Conservation (phyloP, 495 filamentous ascomycete species). For the Rostrohypoxylon terebratum region DNA sequence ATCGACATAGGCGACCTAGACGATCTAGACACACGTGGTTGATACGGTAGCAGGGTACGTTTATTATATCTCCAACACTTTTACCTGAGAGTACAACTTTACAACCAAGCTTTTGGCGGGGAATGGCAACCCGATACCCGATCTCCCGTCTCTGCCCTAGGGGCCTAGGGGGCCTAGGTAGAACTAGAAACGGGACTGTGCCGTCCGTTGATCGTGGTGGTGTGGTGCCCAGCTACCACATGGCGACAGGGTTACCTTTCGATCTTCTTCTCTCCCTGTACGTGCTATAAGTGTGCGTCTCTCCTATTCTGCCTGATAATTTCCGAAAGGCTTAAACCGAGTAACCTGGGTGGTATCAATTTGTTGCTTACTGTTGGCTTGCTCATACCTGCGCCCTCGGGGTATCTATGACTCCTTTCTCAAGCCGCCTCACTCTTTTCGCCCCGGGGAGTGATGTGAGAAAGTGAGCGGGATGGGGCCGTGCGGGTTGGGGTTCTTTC, state of each 20-base stretch:
- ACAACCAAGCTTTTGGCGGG: conserved; percentile 36
- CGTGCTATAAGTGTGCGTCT: conserved; percentile 12
- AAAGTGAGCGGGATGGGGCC: conserved; percentile 27
- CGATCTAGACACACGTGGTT: conserved; percentile 16
- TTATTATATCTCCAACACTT: conserved; percentile 26
- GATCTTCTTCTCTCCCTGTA: conserved; percentile 14
- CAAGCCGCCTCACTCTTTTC: neutral
- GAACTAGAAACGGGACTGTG: conserved; percentile 43
- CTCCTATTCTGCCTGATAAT: conserved; percentile 45
- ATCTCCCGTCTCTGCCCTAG: conserved; percentile 38
- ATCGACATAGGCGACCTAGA: conserved; percentile 9
- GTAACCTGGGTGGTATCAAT: conserved; percentile 23
- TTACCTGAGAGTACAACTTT: conserved; percentile 18
- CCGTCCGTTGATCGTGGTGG: conserved; percentile 41
- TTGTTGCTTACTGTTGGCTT: conserved; percentile 28
- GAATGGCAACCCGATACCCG: conserved; percentile 41
- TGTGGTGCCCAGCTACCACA: conserved; percentile 40
- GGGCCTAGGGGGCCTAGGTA: conserved; percentile 11
- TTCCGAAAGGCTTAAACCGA: conserved; percentile 44
- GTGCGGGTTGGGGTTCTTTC: conserved; percentile 39
- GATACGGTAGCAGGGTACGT: conserved; percentile 27
- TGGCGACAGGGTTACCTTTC: conserved; percentile 43
- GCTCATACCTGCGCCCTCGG: conserved; percentile 34
- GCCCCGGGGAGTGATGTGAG: conserved; percentile 22
- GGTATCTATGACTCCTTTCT: conserved; percentile 21